phyloP scores from a whole-genome alignment of 768 basidiomycete species.

The Tulasnella sp. region DNA sequence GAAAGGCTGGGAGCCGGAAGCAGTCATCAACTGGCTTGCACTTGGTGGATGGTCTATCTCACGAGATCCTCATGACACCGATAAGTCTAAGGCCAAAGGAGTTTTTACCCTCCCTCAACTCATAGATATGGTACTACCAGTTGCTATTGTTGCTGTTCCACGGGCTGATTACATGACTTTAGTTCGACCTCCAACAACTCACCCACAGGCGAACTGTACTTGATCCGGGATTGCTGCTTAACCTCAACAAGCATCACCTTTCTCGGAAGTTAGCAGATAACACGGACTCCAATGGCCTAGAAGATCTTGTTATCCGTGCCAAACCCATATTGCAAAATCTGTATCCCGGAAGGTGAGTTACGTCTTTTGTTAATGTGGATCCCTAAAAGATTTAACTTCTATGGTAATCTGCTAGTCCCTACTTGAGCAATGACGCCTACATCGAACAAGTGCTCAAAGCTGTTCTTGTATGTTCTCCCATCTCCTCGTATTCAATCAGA shows the following conservation, averaged over 20 bases:
- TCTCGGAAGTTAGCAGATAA: conserved; percentile 40
- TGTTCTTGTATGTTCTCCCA: conserved; percentile 37
- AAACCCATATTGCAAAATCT: conserved; percentile 39
- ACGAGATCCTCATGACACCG: conserved; percentile 21
- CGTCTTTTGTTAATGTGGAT: background rate
- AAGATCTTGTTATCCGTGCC: conserved; percentile 41
- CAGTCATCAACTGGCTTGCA: conserved; percentile 85
- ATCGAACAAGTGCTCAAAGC: conserved; percentile 50
- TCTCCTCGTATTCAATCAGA: background rate
- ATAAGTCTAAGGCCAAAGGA: conserved; percentile 30
- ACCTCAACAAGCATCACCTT: conserved; percentile 80
- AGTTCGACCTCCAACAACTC: conserved; percentile 42
- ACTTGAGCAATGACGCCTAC: conserved; percentile 41
- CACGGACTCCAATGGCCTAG: conserved; percentile 37
- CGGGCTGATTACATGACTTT: background rate
- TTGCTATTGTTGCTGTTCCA: background rate
- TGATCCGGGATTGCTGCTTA: conserved; percentile 66
- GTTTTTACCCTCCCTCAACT: conserved; percentile 44
- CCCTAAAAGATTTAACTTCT: background rate
- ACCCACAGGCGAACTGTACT: conserved; percentile 78
- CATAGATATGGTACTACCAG: conserved; percentile 40
- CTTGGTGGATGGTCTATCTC: conserved; percentile 84
- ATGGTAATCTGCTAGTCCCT: conserved; percentile 19
- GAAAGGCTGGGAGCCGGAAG: conserved; percentile 80
- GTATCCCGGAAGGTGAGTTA: conserved; percentile 44